phyloP scores from a whole-genome alignment of 2,329 filamentous ascomycete species.

The Bipolaris cookei region DNA sequence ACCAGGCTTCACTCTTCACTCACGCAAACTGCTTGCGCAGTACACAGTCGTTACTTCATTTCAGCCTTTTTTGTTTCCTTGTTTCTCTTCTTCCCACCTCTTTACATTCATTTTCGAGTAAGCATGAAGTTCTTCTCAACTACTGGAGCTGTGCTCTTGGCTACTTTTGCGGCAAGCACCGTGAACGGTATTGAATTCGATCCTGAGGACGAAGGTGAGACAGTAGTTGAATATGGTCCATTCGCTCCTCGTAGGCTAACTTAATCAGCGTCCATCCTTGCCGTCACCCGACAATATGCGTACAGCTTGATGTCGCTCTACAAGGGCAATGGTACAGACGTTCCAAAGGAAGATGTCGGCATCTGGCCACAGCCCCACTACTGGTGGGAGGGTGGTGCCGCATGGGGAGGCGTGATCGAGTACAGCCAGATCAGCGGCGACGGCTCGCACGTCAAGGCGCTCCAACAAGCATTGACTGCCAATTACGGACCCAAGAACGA shows the following conservation, averaged over 20 bases:
- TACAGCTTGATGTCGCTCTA: constrained; percentile 47
- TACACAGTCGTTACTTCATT: constrained; percentile 7
- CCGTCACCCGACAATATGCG: constrained; percentile 39
- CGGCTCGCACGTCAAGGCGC: constrained; percentile 50
- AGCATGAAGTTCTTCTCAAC: constrained; percentile 43
- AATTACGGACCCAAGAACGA: constrained; percentile 52
- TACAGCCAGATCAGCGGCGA: constrained; percentile 57
- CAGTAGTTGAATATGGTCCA: neutral
- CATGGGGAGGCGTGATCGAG: constrained; percentile 51
- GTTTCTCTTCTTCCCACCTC: constrained; percentile 9
- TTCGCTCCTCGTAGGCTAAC: constrained; percentile 1
- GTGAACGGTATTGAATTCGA: constrained; percentile 41
- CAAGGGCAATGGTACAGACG: constrained; percentile 36
- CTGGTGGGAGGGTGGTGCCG: constrained; percentile 56
- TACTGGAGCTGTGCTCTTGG: constrained; percentile 46
- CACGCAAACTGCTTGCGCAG: constrained; percentile 28
- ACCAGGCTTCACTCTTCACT: constrained; percentile 21
- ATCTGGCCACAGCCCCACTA: constrained; percentile 54
- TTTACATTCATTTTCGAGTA: constrained; percentile 20
- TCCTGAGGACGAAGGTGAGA: constrained; percentile 35
- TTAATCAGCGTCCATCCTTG: constrained; percentile 35
- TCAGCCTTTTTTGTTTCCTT: constrained; percentile 9
- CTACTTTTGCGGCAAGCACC: constrained; percentile 32
- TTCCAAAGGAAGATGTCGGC: constrained; percentile 42
- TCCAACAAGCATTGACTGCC: constrained; percentile 52